Base-by-base conservation (phyloP, 225 moss, liverwort and hornwort genomes). In the Climacium dendroides region DNA sequence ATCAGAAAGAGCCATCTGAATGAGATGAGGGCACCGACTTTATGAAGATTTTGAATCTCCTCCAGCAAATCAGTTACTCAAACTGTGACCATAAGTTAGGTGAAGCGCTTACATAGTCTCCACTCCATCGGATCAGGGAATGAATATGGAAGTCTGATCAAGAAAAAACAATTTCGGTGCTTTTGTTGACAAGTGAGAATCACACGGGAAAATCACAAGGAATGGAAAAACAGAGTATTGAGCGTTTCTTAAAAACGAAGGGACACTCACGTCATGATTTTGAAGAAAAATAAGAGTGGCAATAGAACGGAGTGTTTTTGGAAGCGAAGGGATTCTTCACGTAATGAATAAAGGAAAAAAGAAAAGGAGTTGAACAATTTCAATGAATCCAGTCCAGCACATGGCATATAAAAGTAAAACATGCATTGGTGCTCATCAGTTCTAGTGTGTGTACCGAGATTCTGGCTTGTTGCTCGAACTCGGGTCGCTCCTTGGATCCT, bases 391-490 rank as follows among this genome's bases (percentile, higher is more conserved):
- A 22, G 19, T 39, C n/a, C 22, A 37, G n/a, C 25, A 72, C 48
- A 73, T 13, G 39, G 80, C n/a, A 55, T 16, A 19, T 18, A 45
- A 24, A 57, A 37, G 62, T 24, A 22, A 28, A 64, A 54, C 61
- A 47, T 73, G 48, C 60, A n/a, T 29, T 1, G 37, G 37, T n/a
- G 35, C 18, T 16, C 35, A 25, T 63, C 37, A 24, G 66, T 64
- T 76, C 70, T 53, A 48, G 64, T n/a, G 9, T 24, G 12, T 8
- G 48, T 85, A 94, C 90, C 88, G 83, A 61, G 48, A 96, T 95
- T 52, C 89, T 86, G 41, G 90, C 91, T 41, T 80, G 86, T 61
- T 81, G 88, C 65, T 94, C 90, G 85, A 96, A 96, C 4, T 93
- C 84, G 52, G 90, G 85, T 81, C 87, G 94, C 48, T 85, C 88